A percentile compares a stretch with the other conserved stretches of the same genome.
These are phyloP conservation scores for Penicillium freii DNA, from an alignment of 2,329 filamentous ascomycete species.

Conservation along the genomic window DNA sequence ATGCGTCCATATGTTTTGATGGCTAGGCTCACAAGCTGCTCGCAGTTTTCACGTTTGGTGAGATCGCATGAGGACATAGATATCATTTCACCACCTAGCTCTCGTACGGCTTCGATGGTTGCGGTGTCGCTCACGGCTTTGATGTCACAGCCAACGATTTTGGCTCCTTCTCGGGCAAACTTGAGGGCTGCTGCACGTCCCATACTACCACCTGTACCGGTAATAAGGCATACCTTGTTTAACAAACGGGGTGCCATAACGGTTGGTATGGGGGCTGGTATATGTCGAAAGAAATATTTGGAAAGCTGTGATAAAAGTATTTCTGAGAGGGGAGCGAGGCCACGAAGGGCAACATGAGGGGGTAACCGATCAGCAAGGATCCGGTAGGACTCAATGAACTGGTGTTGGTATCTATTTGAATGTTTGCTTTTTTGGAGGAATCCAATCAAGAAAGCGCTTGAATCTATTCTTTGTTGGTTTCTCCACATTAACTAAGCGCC, in stretches of 20 bases:
- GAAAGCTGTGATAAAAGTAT: background rate
- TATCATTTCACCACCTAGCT: slow-evolving; percentile 1
- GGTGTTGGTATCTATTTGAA: background rate
- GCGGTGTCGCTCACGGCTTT: background rate
- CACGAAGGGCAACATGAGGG: background rate
- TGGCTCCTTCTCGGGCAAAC: slow-evolving; percentile 1
- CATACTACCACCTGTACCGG: slow-evolving; percentile 1
- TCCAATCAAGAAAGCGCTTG: background rate
- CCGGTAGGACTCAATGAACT: background rate
- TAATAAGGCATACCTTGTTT: slow-evolving; percentile 5
- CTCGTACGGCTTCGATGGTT: background rate
- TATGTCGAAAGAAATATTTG: background rate
- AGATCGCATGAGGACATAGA: background rate
- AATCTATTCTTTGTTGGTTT: background rate
- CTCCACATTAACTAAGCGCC: background rate
- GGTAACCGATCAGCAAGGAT: background rate
- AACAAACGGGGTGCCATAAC: background rate
- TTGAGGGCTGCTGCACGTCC: slow-evolving; percentile 8
- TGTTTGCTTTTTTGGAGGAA: slow-evolving; percentile 1
- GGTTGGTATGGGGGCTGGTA: background rate
- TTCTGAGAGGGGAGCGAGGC: background rate
- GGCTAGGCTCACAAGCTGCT: background rate
- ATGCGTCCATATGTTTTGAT: background rate
- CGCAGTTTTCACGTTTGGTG: background rate
- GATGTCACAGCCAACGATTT: background rate